Evolutionary conservation across 2,329 filamentous ascomycete species (phyloP).

Genomic region (Penicillium sp.): DNA sequence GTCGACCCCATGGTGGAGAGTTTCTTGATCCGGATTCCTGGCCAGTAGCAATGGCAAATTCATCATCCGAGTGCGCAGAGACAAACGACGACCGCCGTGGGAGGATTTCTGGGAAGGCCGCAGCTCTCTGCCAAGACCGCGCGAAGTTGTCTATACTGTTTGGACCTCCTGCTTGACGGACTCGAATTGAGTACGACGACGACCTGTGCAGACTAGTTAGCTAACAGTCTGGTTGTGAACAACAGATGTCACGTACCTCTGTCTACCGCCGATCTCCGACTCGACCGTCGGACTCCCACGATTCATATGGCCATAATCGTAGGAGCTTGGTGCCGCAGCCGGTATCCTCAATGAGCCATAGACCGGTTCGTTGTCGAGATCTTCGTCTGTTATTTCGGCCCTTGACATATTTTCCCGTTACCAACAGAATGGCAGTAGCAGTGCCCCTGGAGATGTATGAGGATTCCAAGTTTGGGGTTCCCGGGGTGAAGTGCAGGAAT

Average conservation of each 20-base stretch:
- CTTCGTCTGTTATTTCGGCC: constrained; percentile 3
- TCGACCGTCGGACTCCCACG: constrained; percentile 13
- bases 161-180: constrained; percentile 73
- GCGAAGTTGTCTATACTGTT: constrained; percentile 95
- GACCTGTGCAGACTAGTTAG: constrained; percentile 18
- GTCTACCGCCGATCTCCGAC: constrained; percentile 14
- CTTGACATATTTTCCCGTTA: constrained; percentile 2
- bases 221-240: neutral
- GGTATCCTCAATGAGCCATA: constrained; percentile 12
- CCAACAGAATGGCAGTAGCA: neutral
- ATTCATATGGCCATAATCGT: constrained; percentile 13
- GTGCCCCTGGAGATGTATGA: neutral
- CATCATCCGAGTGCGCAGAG: constrained; percentile 52
- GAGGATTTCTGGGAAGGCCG: constrained; percentile 82
- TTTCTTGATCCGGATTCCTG: constrained; percentile 20
- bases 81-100: constrained; percentile 74
- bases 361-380: constrained; percentile 2
- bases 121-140: constrained; percentile 86
- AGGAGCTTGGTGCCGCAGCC: constrained; percentile 12
- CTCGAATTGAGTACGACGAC: constrained; percentile 47
- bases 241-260: constrained; percentile 7
- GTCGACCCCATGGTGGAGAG: constrained; percentile 20
- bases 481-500: neutral
- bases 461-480: neutral
- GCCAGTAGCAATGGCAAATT: constrained; percentile 31